phyloP scores from a whole-genome alignment of 2,329 filamentous ascomycete genomes.

The Pyrenophora teres region DNA sequence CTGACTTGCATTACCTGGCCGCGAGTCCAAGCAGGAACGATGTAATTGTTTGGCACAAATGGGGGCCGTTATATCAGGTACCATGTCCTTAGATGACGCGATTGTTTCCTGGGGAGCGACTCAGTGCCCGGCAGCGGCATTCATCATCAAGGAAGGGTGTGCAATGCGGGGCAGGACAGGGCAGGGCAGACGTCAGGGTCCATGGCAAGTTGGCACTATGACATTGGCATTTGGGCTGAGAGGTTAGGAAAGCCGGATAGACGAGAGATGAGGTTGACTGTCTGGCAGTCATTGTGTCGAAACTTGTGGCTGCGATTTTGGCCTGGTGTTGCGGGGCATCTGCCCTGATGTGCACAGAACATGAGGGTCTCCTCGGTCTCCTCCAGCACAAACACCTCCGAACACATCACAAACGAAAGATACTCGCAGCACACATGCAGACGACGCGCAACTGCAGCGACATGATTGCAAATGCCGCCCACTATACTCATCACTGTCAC shows the following conservation, averaged over 20 bases:
- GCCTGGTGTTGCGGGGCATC: constrained; percentile 10
- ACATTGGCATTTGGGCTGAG: neutral
- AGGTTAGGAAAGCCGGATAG: too few relatives aligned
- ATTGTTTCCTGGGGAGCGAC: neutral
- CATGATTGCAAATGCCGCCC: too few relatives aligned
- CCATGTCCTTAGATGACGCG: constrained; percentile 5
- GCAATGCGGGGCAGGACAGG: constrained; percentile 7
- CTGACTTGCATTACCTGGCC: constrained; percentile 3
- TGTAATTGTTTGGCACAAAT: constrained; percentile 7
- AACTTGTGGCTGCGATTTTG: neutral
- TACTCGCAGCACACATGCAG: too few relatives aligned
- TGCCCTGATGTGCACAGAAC: neutral
- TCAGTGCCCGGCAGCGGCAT: neutral
- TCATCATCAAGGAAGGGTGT: constrained; percentile 1
- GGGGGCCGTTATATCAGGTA: neutral
- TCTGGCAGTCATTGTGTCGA: too few relatives aligned
- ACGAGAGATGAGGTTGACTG: too few relatives aligned
- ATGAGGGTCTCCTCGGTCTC: neutral
- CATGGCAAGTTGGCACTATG: neutral
- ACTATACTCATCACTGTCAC: too few relatives aligned
- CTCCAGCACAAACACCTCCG: neutral
- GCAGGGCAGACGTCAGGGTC: constrained; percentile 14
- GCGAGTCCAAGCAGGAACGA: neutral
- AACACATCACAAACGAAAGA: neutral
- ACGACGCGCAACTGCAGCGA: neutral